Conservation (phyloP, 345 rosid species). For the Arabidopsis suecica region DNA sequence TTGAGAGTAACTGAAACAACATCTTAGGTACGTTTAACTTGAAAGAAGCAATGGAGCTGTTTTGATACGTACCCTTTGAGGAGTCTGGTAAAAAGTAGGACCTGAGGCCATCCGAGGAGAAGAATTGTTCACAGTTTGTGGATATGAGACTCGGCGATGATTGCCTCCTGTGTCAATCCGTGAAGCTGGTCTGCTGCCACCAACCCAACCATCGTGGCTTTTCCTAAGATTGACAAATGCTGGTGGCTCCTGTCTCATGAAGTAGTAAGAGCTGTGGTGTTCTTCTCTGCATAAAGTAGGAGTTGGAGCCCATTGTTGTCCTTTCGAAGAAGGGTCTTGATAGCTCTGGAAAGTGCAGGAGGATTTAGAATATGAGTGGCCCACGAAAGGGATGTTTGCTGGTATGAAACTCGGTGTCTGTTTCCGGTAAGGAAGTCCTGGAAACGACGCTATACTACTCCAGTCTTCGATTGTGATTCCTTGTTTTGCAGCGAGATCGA, state of each 20-base stretch:
- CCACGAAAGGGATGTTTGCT: conserved; percentile 47
- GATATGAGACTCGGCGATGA: conserved; percentile 60
- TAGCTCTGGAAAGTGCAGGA: conserved; percentile 61
- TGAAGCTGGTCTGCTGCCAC: conserved; percentile 49
- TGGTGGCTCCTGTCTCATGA: conserved; percentile 58
- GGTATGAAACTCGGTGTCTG: conserved; percentile 50
- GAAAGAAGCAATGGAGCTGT: conserved; percentile 5
- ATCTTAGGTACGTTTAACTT: background rate
- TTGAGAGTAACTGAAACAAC: background rate
- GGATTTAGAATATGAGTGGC: conserved; percentile 60
- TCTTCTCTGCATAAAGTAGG: conserved; percentile 67
- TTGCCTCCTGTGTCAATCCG: conserved; percentile 49
- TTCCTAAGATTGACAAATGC: conserved; percentile 49
- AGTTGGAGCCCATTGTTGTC: conserved; percentile 53
- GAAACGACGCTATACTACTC: conserved; percentile 53
- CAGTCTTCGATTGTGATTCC: conserved; percentile 85
- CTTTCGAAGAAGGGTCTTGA: conserved; percentile 52
- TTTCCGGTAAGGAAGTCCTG: conserved; percentile 56
- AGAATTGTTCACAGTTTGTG: conserved; percentile 50
- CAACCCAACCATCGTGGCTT: conserved; percentile 56
- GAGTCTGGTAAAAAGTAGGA: conserved; percentile 49
- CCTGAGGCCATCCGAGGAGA: conserved; percentile 49
- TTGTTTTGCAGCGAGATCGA: conserved; percentile 78
- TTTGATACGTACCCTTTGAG: conserved; percentile 52
- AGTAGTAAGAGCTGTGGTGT: conserved; percentile 69